phyloP scores from a whole-genome alignment of 441 rosid genomes.

The Arabidopsis lyrata region DNA sequence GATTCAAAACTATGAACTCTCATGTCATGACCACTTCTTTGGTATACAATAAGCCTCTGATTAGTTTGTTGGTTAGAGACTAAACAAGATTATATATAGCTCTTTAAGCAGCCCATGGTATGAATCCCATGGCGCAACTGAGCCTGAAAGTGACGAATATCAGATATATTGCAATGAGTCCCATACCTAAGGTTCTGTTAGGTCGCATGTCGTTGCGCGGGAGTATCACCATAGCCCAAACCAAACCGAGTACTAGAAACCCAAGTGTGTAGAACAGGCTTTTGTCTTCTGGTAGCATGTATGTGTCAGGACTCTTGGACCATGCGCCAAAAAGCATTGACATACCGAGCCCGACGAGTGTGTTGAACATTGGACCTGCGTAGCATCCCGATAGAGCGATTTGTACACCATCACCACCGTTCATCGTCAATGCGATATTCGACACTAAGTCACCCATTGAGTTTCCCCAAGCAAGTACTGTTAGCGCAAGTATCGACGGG shows the following conservation, averaged over 20 bases:
- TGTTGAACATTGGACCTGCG: constrained; percentile 96
- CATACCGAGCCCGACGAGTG: constrained; percentile 73
- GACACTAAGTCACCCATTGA: constrained; percentile 93
- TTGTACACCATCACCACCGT: constrained; percentile 77
- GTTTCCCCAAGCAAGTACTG: constrained; percentile 94
- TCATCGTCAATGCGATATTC: constrained; percentile 69
- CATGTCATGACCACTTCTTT: neutral
- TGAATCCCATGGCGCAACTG: constrained; percentile 57
- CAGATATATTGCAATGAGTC: constrained; percentile 70
- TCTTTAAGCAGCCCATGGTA: constrained; percentile 48
- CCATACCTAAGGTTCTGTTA: constrained; percentile 68
- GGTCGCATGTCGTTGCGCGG: constrained; percentile 82
- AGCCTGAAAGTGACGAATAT: constrained; percentile 66
- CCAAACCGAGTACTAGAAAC: constrained; percentile 67
- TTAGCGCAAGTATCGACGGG: constrained; percentile 84
- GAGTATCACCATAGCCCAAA: constrained; percentile 72
- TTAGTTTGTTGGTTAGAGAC: constrained; percentile 32
- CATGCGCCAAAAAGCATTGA: constrained; percentile 81
- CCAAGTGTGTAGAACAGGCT: constrained; percentile 80
- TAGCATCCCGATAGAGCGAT: constrained; percentile 87
- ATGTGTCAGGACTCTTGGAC: constrained; percentile 62
- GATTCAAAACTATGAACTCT: constrained; percentile 16
- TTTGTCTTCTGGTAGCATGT: constrained; percentile 60
- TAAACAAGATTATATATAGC: constrained; percentile 18
- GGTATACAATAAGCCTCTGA: constrained; percentile 29